These are phyloP conservation scores for Rhodotorula paludigena DNA, from an alignment of 768 basidiomycete genomes.

Conservation along the genomic window DNA sequence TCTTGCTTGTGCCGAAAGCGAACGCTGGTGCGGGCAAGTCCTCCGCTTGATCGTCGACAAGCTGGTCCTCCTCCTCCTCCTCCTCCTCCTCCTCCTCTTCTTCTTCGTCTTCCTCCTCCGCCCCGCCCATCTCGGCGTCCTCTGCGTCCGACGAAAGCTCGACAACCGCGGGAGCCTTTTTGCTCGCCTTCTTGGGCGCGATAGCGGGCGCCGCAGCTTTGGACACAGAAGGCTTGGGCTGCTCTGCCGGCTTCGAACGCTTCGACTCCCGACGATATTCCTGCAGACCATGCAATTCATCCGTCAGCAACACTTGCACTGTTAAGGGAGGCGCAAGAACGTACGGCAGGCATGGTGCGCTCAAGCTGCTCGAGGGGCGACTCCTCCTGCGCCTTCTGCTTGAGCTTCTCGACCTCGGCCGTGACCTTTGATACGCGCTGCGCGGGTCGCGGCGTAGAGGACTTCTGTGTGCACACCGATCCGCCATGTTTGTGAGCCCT, in stretches of 20 bases:
- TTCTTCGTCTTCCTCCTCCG: background rate
- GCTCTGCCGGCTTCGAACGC: background rate
- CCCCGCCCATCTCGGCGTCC: conserved; percentile 1
- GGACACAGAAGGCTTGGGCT: background rate
- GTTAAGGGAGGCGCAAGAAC: background rate
- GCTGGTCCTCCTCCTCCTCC: conserved; percentile 1
- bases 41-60: background rate
- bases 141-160: conserved; percentile 2
- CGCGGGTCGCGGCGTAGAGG: background rate
- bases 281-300: background rate
- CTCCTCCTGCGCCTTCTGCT: background rate
- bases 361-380: conserved; percentile 34
- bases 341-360: conserved; percentile 35
- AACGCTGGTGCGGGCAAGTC: background rate
- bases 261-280: background rate
- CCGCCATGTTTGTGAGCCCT: background rate
- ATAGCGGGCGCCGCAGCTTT: background rate
- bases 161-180: conserved; percentile 23
- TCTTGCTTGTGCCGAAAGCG: background rate
- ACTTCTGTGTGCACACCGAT: background rate
- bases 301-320: no score
- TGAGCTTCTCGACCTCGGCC: conserved; percentile 1
- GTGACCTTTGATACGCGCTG: background rate
- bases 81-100: background rate
- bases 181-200: background rate